A percentile compares a stretch with the other conserved stretches of the same genome.
Evolutionary conservation across 2,329 filamentous ascomycete species (phyloP).

Genomic region (Didymella exigua): DNA sequence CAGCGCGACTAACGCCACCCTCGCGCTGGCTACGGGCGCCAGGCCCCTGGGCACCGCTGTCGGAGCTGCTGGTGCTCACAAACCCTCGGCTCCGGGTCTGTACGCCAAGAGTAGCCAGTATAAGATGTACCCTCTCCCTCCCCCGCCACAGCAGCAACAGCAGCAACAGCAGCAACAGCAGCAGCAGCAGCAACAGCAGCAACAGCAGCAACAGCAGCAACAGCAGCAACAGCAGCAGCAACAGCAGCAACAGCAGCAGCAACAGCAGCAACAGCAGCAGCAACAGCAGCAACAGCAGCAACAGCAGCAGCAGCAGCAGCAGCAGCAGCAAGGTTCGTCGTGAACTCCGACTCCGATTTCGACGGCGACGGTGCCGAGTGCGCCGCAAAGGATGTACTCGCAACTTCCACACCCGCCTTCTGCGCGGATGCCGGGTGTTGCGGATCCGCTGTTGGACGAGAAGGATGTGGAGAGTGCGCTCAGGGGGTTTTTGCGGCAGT

Average conservation of each 20-base stretch:
- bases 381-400: not conserved
- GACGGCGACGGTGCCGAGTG: too few species aligned
- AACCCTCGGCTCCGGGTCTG: not conserved
- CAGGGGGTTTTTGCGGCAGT: slow-evolving; percentile 29
- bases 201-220: too few species aligned
- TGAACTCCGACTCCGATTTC: too few species aligned
- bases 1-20: not conserved
- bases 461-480: slow-evolving; percentile 35
- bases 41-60: not conserved
- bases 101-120: not conserved
- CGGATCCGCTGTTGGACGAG: slow-evolving; percentile 24
- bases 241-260: too few species aligned
- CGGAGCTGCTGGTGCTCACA: not conserved
- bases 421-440: not conserved
- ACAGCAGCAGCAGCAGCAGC: too few species aligned
- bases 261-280: too few species aligned
- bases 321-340: too few species aligned
- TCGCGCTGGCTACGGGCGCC: not conserved
- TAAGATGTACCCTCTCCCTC: not conserved
- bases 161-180: too few species aligned
- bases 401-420: not conserved
- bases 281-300: too few species aligned
- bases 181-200: too few species aligned
- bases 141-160: too few species aligned
- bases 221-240: too few species aligned